phyloP scores from a whole-genome alignment of 1,139 yeast genomes.

The Candida sojae region DNA sequence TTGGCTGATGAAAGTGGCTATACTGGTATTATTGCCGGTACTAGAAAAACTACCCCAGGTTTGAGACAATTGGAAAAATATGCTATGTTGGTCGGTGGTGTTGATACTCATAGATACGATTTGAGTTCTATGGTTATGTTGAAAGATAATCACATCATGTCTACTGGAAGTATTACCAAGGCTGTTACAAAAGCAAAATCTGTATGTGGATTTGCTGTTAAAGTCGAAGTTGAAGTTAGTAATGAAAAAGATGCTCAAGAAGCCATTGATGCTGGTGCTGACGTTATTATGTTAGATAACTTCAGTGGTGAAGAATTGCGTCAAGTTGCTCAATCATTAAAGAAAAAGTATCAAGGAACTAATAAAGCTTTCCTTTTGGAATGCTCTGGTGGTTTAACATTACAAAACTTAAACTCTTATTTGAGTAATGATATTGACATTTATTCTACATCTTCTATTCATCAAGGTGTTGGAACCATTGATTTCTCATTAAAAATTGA shows the following conservation, averaged over 20 bases:
- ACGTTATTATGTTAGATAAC: constrained; percentile 93
- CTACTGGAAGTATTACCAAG: constrained; percentile 85
- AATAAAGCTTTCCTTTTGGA: constrained; percentile 67
- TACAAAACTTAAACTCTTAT: constrained; percentile 63
- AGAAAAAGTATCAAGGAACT: constrained; percentile 53
- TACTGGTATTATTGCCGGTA: constrained; percentile 89
- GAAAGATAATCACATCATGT: constrained; percentile 90
- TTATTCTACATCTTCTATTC: constrained; percentile 90
- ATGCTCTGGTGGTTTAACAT: constrained; percentile 88
- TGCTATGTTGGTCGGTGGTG: constrained; percentile 94
- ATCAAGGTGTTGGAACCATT: constrained; percentile 80
- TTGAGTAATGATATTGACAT: constrained; percentile 83
- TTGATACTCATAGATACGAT: constrained; percentile 90
- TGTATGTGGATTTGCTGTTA: constrained; percentile 86
- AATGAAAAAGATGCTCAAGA: constrained; percentile 83
- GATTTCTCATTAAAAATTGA: constrained; percentile 86
- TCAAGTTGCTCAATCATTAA: constrained; percentile 64
- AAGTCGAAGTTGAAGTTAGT: constrained; percentile 91
- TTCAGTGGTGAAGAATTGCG: constrained; percentile 70
- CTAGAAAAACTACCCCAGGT: constrained; percentile 97
- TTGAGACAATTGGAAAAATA: constrained; percentile 84
- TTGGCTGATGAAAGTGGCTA: constrained; percentile 75
- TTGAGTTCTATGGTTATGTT: constrained; percentile 94
- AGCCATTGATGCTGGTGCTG: constrained; percentile 95
- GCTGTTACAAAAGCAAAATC: constrained; percentile 78